phyloP scores from a whole-genome alignment of 2,329 filamentous ascomycete genomes.

The Ascochyta rabiei region DNA sequence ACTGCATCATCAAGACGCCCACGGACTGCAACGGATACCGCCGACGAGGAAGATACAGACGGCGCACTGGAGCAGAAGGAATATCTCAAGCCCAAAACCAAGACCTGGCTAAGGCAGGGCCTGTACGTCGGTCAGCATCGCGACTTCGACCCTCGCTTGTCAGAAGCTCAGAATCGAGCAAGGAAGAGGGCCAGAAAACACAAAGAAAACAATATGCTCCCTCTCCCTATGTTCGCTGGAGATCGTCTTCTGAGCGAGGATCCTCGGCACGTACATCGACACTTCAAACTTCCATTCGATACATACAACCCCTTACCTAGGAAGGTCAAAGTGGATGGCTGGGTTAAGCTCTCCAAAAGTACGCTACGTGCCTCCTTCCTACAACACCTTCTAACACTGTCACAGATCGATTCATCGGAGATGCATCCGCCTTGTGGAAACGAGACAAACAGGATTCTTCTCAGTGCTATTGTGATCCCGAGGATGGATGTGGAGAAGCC shows the following conservation, averaged over 20 bases:
- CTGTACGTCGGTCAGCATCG: conserved; percentile 81
- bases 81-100: conserved; percentile 55
- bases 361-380: conserved; percentile 46
- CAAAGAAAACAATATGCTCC: conserved; percentile 65
- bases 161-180: conserved; percentile 54
- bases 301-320: conserved; percentile 85
- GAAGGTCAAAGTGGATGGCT: conserved; percentile 91
- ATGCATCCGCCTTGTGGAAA: conserved; percentile 80
- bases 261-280: conserved; percentile 56
- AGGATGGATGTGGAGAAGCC: conserved; percentile 82
- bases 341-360: conserved; percentile 92
- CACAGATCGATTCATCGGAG: conserved; percentile 86
- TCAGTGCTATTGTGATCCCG: conserved; percentile 60
- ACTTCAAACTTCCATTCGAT: conserved; percentile 90
- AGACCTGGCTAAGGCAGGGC: conserved; percentile 82
- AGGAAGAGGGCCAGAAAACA: conserved; percentile 36
- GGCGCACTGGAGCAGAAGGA: conserved; percentile 23
- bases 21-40: conserved; percentile 26
- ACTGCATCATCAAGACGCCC: conserved; percentile 31
- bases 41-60: conserved; percentile 20
- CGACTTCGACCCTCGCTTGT: conserved; percentile 51
- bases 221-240: conserved; percentile 79
- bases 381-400: conserved; percentile 7
- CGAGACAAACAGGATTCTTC: conserved; percentile 78
- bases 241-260: conserved; percentile 71